Conservation (phyloP, 352 stramenopile species). For the Globisporangium canariense region DNA sequence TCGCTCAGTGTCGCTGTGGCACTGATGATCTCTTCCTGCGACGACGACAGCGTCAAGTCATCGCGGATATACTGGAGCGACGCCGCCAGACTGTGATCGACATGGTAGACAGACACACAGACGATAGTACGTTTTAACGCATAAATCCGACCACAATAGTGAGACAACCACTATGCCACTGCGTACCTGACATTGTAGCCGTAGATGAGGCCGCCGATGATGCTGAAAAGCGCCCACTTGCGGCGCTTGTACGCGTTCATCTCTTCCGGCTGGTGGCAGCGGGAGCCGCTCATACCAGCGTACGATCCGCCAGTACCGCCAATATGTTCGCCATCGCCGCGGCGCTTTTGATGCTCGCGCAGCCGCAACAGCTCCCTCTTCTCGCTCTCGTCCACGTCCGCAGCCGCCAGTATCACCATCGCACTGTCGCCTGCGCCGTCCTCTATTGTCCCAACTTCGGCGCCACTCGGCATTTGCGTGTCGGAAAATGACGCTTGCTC, state of each 20-base stretch:
- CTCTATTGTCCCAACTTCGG: neutral
- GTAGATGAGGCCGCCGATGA: slow-evolving; percentile 84
- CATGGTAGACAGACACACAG: neutral
- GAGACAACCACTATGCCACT: neutral
- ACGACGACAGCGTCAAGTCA: slow-evolving; percentile 58
- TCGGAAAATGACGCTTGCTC: slow-evolving; percentile 10
- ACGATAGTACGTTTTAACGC: too few relatives aligned
- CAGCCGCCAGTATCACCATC: slow-evolving; percentile 2
- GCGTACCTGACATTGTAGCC: slow-evolving; percentile 78
- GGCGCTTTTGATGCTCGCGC: slow-evolving; percentile 27
- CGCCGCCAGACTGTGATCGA: slow-evolving; percentile 42
- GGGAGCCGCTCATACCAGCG: slow-evolving; percentile 7
- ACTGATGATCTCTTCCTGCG: slow-evolving; percentile 71
- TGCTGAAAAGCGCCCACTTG: slow-evolving; percentile 76
- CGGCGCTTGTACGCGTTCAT: slow-evolving; percentile 28
- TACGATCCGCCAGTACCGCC: slow-evolving; percentile 3
- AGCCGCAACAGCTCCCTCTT: slow-evolving; percentile 62
- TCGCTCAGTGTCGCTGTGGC: slow-evolving; percentile 80
- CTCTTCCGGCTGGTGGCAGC: slow-evolving; percentile 18
- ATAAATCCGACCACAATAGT: too few relatives aligned
- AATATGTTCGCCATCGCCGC: slow-evolving; percentile 2
- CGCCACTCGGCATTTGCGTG: slow-evolving; percentile 10
- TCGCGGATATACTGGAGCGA: slow-evolving; percentile 82
- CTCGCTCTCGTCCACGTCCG: slow-evolving; percentile 32
- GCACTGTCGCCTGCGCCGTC: neutral